Evolutionary conservation across 148 eudicot genomes (phyloP).

Genomic region (Fagopyrum tataricum): DNA sequence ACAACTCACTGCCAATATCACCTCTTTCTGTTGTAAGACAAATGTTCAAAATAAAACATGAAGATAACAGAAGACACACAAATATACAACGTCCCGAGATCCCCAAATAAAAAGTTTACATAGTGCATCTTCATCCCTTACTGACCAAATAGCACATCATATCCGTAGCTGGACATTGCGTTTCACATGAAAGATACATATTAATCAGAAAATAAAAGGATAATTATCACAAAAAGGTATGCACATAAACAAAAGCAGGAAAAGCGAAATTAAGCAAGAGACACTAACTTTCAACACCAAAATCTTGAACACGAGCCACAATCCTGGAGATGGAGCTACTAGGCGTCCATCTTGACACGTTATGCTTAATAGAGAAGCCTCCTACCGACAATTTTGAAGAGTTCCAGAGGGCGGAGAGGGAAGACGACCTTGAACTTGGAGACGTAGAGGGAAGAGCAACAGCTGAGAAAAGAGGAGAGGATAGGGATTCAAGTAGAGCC

Average conservation of each 20-base stretch:
- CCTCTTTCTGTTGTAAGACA: background rate
- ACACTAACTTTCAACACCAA: conserved; percentile 7
- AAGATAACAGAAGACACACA: background rate
- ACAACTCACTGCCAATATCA: background rate
- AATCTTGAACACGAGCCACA: conserved; percentile 8
- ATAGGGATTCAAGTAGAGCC: conserved; percentile 12
- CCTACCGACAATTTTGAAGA: background rate
- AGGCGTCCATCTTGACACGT: background rate
- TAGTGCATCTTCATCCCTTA: background rate
- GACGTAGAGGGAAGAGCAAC: conserved; percentile 6
- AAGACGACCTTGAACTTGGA: background rate
- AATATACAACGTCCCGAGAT: background rate
- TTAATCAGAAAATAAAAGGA: background rate
- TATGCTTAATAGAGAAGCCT: background rate
- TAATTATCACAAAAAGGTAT: background rate
- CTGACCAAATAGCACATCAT: background rate
- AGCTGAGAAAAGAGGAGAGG: conserved; percentile 5
- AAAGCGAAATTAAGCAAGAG: background rate
- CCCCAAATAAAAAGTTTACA: background rate
- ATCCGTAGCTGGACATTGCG: background rate
- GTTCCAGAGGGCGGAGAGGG: background rate
- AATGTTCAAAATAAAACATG: background rate
- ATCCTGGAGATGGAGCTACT: conserved; percentile 4
- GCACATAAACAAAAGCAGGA: background rate
- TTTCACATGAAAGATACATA: background rate